Evolutionary conservation across 2,329 filamentous ascomycete genomes (phyloP), one percentile per base, ranked within the genome.

Genomic region (Fusarium sp.): DNA sequence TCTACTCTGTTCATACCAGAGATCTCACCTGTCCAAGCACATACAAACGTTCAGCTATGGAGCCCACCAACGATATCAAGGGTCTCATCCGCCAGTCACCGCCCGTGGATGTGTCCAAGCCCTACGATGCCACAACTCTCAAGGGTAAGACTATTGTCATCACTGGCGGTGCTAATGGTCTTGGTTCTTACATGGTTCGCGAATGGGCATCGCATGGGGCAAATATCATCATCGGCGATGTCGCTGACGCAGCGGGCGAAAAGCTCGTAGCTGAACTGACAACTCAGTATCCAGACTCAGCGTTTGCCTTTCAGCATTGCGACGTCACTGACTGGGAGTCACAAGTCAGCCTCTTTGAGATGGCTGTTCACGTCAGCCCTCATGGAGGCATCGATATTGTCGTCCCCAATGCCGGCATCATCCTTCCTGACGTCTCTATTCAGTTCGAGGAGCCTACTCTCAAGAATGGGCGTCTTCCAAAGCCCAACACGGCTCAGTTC

Each of bases 361-460:
- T 85, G 59, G 90, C 90, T 7, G 82, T 84, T 41, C 81, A 82
- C 58, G 80, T 88, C 60, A 90, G 88, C 66, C 84, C 85, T 1
- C 83, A 86, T 56, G 84, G 86, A 21, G 85, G 85, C 18, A 86
- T 92, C 69, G 89, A 92, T 79, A 83, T 85, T 25, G 90, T 92
- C 9, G 88, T 92, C 49, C 89, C 90, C 68, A 92, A 92, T 76
- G 91, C 91, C 0, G 91, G 91, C 51, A 87, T 92, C 72, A 83
- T 85, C 60, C 66, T 79, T 37, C 66, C 73, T n/a, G 62, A 62
- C 48, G 72, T 77, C 25, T 73, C 78, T 3, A 75, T 78, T 33
- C 73, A 70, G 10, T 86, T 91, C 68, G 88, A 89, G 77, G 73
- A 78, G 48, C 87, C 87, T 1, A 72, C 69, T 29, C 80, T 83